These are phyloP conservation scores for Citropsis articulata DNA, from an alignment of 345 rosid genomes.

Conservation along the genomic window DNA sequence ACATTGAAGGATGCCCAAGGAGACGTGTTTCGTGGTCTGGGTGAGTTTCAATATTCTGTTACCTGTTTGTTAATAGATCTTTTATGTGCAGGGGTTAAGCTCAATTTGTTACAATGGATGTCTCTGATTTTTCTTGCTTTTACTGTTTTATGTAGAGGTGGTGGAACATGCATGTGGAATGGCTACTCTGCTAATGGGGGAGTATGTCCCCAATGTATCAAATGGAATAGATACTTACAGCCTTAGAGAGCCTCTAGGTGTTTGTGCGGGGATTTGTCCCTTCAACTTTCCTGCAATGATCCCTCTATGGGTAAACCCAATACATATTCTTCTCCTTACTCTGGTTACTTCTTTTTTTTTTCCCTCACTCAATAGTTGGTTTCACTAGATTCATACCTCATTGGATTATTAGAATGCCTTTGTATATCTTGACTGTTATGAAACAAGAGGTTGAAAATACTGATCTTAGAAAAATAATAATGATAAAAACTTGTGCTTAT, in stretches of 20 bases:
- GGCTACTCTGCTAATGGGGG: slow-evolving; percentile 96
- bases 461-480: background rate
- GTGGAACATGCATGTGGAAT: slow-evolving; percentile 98
- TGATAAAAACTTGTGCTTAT: background rate
- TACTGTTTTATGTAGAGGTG: slow-evolving; percentile 61
- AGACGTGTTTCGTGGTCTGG: slow-evolving; percentile 96
- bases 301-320: slow-evolving; percentile 80
- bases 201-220: slow-evolving; percentile 83
- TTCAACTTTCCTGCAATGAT: slow-evolving; percentile 99
- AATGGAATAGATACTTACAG: slow-evolving; percentile 94
- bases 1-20: slow-evolving; percentile 97
- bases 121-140: background rate
- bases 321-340: background rate
- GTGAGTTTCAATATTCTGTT: slow-evolving; percentile 31
- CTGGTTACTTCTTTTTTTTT: background rate
- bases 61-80: slow-evolving; percentile 10
- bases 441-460: slow-evolving; percentile 1
- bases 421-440: background rate
- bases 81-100: background rate
- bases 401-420: background rate
- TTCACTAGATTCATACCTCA: background rate
- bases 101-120: background rate
- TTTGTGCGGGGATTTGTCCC: slow-evolving; percentile 98
- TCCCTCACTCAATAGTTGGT: background rate
- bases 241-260: slow-evolving; percentile 91